Evolutionary conservation across 2,329 filamentous ascomycete species (phyloP), one percentile per base, ranked within the genome.

Genomic region (Beauveria varroae): DNA sequence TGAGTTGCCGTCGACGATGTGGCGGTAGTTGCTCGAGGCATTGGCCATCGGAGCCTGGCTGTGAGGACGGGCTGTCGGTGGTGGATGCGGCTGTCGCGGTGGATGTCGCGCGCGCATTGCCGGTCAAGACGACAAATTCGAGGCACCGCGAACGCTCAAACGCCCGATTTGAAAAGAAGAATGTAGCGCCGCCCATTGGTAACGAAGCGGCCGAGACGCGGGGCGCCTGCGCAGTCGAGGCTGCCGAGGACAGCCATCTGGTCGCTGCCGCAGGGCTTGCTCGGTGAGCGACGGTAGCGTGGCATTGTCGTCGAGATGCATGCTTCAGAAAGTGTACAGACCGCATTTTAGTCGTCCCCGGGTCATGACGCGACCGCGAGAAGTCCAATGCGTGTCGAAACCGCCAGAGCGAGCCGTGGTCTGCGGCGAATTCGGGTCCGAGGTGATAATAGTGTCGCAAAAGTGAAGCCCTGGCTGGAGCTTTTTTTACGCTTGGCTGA

Each of bases 111-210:
- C 65, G 69, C 51, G 70, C 66, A 63, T 64, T 65, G 52, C 68
- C 69, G 58, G 65, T 64, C 26, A 67, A 50, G 41, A 75, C 58
- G 57, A 76, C 58, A 16, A 68, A 70, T 59, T 75, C 72, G 61
- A 76, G 72, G 54, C 73, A 76, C 61, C 65, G 67, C 8, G 74
- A 74, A 49, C 72, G 67, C n/a, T 74, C 72, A 62, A 75, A 71
- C 1, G 72, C 50, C 9, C 71, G 68, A 46, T 75, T 75, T 3
- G 73, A 74, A 3, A 75, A 61, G 16, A 75, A 75, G 63, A 75
- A 76, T 20, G 66, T 58, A 5, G 67, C 63, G 2, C 59, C 46
- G 10, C 62, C 65, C 40, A 64, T 63, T 22, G 66, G 64, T 16
- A 65, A 46, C 6, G 67, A 20, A 43, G 66, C 64, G 9, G 54